Base-by-base conservation (phyloP, 2,329 filamentous ascomycete genomes). In the Xylaria sp. region DNA sequence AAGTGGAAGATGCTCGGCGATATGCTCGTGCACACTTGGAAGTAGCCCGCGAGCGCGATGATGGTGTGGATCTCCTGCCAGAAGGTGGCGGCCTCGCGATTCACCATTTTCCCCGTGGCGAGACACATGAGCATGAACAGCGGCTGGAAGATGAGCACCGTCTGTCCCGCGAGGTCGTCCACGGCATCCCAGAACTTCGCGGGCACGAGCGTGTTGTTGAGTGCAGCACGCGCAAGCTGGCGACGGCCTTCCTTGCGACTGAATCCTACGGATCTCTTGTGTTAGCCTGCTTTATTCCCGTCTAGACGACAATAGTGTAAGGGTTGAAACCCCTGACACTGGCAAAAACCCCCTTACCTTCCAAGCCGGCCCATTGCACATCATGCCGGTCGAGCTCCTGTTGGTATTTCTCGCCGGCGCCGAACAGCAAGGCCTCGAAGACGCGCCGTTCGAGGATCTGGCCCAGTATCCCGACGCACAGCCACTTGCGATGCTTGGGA, bases 401-500 rank as follows among this genome's bases (percentile, higher is more conserved):
- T 51, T 63, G 63, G 58, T 70, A 67, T 1, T n/a, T 2, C 3
- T 66, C n/a, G 1, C 61, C 63, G 3, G 71, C 76, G 35, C 77
- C 76, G 59, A 78, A 78, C 0, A 79, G 63, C 47, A 78, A 65
- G 46, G 71, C 68, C 44, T 70, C 70, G 58, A 76, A 76, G 34
- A 78, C 73, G 16, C 70, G 68, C 61, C 69, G 72, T 61, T 78
- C 71, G 54, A 79, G 66, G 47, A 75, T 65, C 66, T 74, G 74
- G 2, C 68, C 68, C 8, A 79, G 52, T 6, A 79, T 65, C 1
- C 73, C 75, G 54, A 69, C 67, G 13, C 75, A 67, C 19, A 78
- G 63, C 63, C 68, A 74, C 58, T 67, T 69, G 11, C 76, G 69
- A 54, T 72, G 68, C 9, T 7, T 4, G 4, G 63, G 62, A 42